Percentiles rank a stretch among this genome's conserved stretches.
Evolutionary conservation across 2,329 filamentous ascomycete genomes (phyloP).

Genomic region (Ophiocordyceps australis): DNA sequence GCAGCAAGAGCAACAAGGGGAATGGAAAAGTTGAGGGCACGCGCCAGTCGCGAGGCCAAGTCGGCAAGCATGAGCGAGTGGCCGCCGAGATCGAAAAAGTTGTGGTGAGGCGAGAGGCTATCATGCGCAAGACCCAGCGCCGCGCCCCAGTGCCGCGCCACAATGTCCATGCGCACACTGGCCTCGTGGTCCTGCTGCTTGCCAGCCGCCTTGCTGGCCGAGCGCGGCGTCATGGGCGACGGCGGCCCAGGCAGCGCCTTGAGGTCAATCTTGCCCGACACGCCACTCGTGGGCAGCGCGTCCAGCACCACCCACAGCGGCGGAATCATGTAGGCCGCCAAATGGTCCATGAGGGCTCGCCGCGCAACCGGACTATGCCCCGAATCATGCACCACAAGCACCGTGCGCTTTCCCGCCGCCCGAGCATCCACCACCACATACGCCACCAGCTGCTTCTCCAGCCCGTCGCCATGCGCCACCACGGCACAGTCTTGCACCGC

Average conservation of each 20-base stretch:
- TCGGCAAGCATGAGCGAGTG: constrained; percentile 66
- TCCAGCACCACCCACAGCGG: constrained; percentile 59
- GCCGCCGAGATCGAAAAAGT: constrained; percentile 68
- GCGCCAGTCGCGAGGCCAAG: constrained; percentile 50
- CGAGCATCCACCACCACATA: constrained; percentile 56
- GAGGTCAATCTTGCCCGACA: constrained; percentile 63
- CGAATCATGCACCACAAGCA: constrained; percentile 47
- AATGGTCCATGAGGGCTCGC: constrained; percentile 41
- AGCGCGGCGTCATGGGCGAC: constrained; percentile 24
- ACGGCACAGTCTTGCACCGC: constrained; percentile 58
- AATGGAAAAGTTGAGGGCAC: constrained; percentile 54
- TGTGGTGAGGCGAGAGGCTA: constrained; percentile 50
- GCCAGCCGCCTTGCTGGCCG: constrained; percentile 18
- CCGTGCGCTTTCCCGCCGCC: constrained; percentile 34
- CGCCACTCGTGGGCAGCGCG: constrained; percentile 54
- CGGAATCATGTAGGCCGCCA: constrained; percentile 75
- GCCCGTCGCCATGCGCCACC: constrained; percentile 54
- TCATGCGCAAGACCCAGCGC: constrained; percentile 45
- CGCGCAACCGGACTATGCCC: constrained; percentile 55
- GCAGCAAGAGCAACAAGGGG: constrained; percentile 54
- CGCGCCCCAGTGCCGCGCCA: constrained; percentile 55
- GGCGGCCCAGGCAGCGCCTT: constrained; percentile 52
- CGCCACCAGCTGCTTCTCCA: constrained; percentile 58
- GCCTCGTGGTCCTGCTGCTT: constrained; percentile 35
- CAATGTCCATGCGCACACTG: constrained; percentile 45